Evolutionary conservation across 148 eudicot species (phyloP), one percentile per base, ranked within the genome.

Genomic region (Rhododendron molle): DNA sequence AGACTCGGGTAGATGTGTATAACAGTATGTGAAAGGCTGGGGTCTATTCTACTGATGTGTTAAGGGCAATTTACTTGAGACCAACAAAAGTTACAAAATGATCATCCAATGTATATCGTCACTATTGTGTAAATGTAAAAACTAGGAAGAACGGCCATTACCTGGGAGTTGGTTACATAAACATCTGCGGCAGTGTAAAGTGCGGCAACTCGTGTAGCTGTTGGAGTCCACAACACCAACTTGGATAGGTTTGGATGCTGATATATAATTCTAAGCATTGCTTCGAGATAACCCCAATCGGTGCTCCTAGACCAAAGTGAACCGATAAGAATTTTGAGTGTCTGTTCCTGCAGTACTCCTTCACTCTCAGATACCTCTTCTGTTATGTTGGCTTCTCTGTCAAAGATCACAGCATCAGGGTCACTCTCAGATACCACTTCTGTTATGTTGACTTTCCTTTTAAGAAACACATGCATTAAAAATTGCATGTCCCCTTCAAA

Each of bases 231-330:
- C 56, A 95, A 87, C 84, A 97, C 94, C 23, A 93, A 90, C 44
- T 90, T 91, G 1, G 96, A 90, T 90, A 95, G 80, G 69, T 91
- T 94, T 49, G 95, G 88, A 89, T 94, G 96, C 65, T 82, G 26
- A 58, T 94, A 90, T 83, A 93, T 60, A 80, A 90, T 88, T 50
- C 84, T 79, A 79, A 97, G 96, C 83, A 97, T 89, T 85, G 89
- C 90, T 89, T 91, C 93, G 69, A 97, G 96, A 90, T 95, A 95
- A 54, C 80, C 72, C 83, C 89, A 92, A 90, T 58, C 94, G 93
- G 94, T 97, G 88, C 99, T 95, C 86, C 93, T 97, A n/a, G 98
- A 97, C 84, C 98, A 98, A 71, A 95, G 96, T 44, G 98, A 97
- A 84, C 99, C 99, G 83, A 95, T 93, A 40, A 97, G 96, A 88